Evolutionary conservation across 1,284 basidiomycete species (phyloP).

Genomic region (Melampsora larici-populina): DNA sequence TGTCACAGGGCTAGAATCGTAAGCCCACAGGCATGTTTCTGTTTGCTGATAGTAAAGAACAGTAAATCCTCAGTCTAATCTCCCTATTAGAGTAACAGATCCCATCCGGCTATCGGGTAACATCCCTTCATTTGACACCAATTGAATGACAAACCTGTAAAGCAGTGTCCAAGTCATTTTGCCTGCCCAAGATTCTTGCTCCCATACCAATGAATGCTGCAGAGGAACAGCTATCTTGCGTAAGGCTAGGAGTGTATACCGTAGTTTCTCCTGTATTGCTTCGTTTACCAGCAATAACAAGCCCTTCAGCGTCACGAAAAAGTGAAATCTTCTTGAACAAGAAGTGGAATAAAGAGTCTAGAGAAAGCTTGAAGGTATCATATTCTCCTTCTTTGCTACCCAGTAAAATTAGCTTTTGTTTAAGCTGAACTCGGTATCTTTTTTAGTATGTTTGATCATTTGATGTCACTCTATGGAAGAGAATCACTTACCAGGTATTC

Average conservation of each 20-base stretch:
- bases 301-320: conserved; percentile 1
- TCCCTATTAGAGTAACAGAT: too few species aligned
- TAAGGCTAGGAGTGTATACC: conserved; percentile 20
- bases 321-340: conserved; percentile 32
- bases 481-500: conserved; percentile 20
- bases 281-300: conserved; percentile 33
- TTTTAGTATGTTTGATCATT: too few species aligned
- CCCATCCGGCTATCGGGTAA: neutral
- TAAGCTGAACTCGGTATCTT: conserved; percentile 5
- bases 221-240: conserved; percentile 56
- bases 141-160: conserved; percentile 40
- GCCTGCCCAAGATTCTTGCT: conserved; percentile 56
- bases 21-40: conserved; percentile 38
- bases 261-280: neutral
- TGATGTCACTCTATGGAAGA: neutral
- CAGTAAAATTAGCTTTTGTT: conserved; percentile 16
- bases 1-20: conserved; percentile 24
- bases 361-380: conserved; percentile 3
- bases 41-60: conserved; percentile 21
- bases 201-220: conserved; percentile 62
- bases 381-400: conserved; percentile 28
- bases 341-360: conserved; percentile 24
- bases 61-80: neutral
- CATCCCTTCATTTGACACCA: neutral
- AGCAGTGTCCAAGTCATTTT: conserved; percentile 54